phyloP scores from a whole-genome alignment of 148 eudicot species.

The Polygonum aviculare region DNA sequence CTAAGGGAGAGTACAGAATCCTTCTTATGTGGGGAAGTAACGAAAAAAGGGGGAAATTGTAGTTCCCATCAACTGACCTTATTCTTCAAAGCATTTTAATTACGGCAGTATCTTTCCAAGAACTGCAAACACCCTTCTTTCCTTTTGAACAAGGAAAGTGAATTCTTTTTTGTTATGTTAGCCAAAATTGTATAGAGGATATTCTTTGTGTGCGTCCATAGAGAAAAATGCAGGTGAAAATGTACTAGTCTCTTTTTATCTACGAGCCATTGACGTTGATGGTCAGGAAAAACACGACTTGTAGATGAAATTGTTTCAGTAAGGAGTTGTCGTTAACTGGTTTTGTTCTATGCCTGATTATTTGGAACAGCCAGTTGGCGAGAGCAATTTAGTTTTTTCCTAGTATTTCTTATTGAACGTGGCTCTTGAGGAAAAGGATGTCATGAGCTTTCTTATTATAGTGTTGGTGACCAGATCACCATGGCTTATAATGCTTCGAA shows the following conservation, averaged over 20 bases:
- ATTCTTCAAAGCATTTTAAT: neutral
- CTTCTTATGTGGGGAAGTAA: neutral
- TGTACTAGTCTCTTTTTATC: neutral
- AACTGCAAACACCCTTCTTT: neutral
- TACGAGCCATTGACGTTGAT: neutral
- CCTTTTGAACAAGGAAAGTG: neutral
- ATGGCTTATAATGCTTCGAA: neutral
- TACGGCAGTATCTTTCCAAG: neutral
- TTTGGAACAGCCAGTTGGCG: neutral
- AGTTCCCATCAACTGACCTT: neutral
- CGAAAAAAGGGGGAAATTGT: neutral
- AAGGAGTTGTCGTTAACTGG: neutral
- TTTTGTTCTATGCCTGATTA: neutral
- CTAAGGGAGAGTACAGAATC: neutral
- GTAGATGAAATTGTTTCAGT: neutral
- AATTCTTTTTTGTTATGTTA: neutral
- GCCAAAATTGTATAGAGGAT: neutral
- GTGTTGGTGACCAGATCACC: neutral
- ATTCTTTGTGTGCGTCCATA: neutral
- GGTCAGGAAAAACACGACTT: neutral
- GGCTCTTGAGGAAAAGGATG: neutral
- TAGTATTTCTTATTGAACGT: neutral
- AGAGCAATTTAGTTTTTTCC: neutral
- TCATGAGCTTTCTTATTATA: neutral
- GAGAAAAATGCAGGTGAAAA: neutral